Percentiles rank a stretch among this genome's conserved stretches.
These are phyloP conservation scores for Arthonia radiata DNA, from an alignment of 495 filamentous ascomycete genomes.

Conservation along the genomic window DNA sequence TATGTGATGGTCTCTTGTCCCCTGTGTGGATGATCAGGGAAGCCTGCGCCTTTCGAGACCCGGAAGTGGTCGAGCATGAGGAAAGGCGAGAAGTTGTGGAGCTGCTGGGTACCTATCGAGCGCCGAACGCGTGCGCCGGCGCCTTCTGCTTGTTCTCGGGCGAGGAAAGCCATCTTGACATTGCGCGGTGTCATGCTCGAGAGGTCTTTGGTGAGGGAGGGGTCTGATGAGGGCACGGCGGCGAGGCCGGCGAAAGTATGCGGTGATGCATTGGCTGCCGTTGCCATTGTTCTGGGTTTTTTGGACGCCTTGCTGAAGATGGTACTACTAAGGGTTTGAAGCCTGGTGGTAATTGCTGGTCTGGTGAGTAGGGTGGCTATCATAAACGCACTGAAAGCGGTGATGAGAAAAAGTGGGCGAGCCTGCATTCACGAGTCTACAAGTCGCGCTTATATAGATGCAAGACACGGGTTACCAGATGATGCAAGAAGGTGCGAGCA, in stretches of 20 bases:
- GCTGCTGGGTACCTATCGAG: slow-evolving; percentile 61
- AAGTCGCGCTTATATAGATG: too few relatives aligned
- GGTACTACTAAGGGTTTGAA: too few relatives aligned
- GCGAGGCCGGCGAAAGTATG: slow-evolving; percentile 17
- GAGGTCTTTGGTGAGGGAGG: slow-evolving; percentile 12
- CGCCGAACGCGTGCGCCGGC: slow-evolving; percentile 72
- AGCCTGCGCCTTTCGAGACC: slow-evolving; percentile 56
- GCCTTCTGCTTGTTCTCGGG: slow-evolving; percentile 70
- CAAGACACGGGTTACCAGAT: too few relatives aligned
- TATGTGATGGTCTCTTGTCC: slow-evolving; percentile 84
- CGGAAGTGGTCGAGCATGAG: slow-evolving; percentile 94
- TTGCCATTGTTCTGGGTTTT: too few relatives aligned
- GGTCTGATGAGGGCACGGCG: slow-evolving; percentile 13
- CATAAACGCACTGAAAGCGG: too few relatives aligned
- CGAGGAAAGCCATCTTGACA: slow-evolving; percentile 61
- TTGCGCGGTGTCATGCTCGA: slow-evolving; percentile 46
- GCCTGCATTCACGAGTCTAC: too few relatives aligned
- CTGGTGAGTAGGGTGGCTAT: too few relatives aligned
- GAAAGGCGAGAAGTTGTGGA: slow-evolving; percentile 79
- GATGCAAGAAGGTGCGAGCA: too few relatives aligned
- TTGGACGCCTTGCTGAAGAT: too few relatives aligned
- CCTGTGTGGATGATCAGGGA: slow-evolving; percentile 58
- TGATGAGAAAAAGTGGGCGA: too few relatives aligned
- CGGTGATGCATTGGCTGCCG: too few relatives aligned
- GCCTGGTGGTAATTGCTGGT: too few relatives aligned